Evolutionary conservation across 1,284 basidiomycete species (phyloP), one percentile per base, ranked within the genome.

Genomic region (Polyporus tsugae): DNA sequence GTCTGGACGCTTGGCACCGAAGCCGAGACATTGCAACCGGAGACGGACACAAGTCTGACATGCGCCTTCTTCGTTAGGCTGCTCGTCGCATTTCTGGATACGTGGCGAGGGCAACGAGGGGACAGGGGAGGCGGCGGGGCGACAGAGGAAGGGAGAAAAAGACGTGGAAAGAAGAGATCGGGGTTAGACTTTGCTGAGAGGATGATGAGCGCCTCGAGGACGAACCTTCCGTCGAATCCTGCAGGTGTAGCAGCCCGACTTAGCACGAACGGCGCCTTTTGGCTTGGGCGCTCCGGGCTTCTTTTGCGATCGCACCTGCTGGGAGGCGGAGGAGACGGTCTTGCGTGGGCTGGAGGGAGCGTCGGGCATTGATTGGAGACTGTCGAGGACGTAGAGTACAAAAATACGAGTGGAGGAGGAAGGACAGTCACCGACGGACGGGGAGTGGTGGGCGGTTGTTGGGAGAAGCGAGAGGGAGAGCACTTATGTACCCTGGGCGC

Each of bases 201-300:
- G 70, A 68, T 69, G 69, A 72, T 71, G 70, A 72, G 70, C 69
- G 73, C 69, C 68, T 67, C 60, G 67, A 63, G 39, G 70, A 72
- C 70, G 66, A 64, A 92, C 92, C 89, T 94, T 94, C 76, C 92
- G 84, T 74, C 92, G 87, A 63, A 94, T 93, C 76, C 92, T 87
- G 83, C 92, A 94, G 68, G 92, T 94, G 82, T 93, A 94, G 79
- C 92, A 94, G 74, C 92, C 92, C 70, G 90, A 91, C 85, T 94
- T 94, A 68, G 91, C 92, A 78, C 92, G 89, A 60, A 90, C 86
- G 64, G 90, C 89, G 79, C 91, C 91, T 84, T 93, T 94, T 72
- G 87, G 84, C 78, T 93, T 93, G 72, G 89, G 85, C 78, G 87
- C 83, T 76, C 87, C 87, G 78, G 81, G 74, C 73, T 83, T 81